Evolutionary conservation across 2,329 filamentous ascomycete species (phyloP).

Genomic region (Paecilomyces formosus): DNA sequence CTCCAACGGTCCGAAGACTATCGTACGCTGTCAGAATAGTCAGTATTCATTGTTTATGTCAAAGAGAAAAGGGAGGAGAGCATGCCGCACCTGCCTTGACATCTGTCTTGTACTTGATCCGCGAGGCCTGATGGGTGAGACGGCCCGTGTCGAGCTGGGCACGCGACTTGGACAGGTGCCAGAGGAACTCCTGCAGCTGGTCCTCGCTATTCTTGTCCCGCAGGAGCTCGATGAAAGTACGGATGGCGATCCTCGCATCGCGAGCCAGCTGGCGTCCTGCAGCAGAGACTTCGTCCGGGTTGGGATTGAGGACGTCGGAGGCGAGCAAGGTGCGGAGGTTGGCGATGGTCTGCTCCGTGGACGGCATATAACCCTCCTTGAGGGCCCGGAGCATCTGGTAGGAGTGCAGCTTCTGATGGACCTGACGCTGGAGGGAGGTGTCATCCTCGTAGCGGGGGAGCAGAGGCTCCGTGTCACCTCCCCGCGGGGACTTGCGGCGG

Average conservation of each 20-base stretch:
- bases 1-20: constrained; percentile 75
- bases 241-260: constrained; percentile 65
- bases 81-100: constrained; percentile 54
- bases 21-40: constrained; percentile 53
- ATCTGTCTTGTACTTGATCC: constrained; percentile 61
- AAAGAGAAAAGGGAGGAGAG: no score
- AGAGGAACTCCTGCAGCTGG: constrained; percentile 86
- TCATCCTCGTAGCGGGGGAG: constrained; percentile 71
- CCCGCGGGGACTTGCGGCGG: constrained; percentile 40
- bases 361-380: constrained; percentile 81
- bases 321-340: constrained; percentile 74
- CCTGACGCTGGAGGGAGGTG: constrained; percentile 64
- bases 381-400: constrained; percentile 87
- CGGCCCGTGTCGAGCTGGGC: constrained; percentile 61
- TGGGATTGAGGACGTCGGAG: constrained; percentile 69
- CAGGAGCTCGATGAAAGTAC: constrained; percentile 73
- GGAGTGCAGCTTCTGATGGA: constrained; percentile 84
- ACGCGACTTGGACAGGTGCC: constrained; percentile 70
- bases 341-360: constrained; percentile 72
- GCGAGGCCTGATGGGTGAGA: constrained; percentile 53
- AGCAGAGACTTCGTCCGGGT: constrained; percentile 66
- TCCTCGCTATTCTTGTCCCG: constrained; percentile 75
- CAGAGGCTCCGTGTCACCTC: constrained; percentile 65
- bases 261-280: constrained; percentile 68
- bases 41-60: background rate